Base-by-base conservation (phyloP, 768 basidiomycete species). In the Wakefieldia striispora region DNA sequence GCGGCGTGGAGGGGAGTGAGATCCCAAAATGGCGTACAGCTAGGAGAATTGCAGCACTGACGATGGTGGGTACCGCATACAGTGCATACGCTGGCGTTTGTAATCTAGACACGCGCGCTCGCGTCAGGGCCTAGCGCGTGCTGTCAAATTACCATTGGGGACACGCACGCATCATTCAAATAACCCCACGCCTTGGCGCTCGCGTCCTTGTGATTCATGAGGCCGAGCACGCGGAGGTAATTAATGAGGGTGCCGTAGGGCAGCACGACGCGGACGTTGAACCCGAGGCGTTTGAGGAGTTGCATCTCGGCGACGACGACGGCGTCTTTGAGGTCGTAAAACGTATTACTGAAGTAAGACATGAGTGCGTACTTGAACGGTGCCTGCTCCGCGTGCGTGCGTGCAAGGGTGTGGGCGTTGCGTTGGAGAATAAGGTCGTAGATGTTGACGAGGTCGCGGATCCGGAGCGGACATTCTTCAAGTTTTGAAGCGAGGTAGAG, bases 301-400 rank as follows among this genome's bases (percentile, higher is more conserved):
- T 99, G 97, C 92, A 98, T 98, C 70, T 99, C 97, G 2, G 88
- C 84, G 13, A 95, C 87, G 19, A 97, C 92, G 42, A 97, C 74
- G 7, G 89, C 86, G 63, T 99, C 97, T 64, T 95, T 97, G 67
- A 92, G 77, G 54, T 95, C 91, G 72, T 97, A 97, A 62, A 95
- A 98, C 2, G 83, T 85, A 60, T 78, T 79, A 13, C 89, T 84
- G 66, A 91, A 94, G 70, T 93, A 95, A 16, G 88, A 84, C 90
- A 93, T 95, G 12, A 91, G 86, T 3, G 77, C 70, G 68, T 94
- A 92, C 59, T 77, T 77, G 71, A 89, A 83, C 63, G 33, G 33
- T 12, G 29, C 29, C 29, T 19, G 72, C 31, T 56, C 47, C 17
- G 63, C 38, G 50, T 67, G 29, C 6, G 38, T 27, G 64, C 1